These are phyloP conservation scores for Brassica nigra DNA, from an alignment of 345 rosid species.

Conservation along the genomic window DNA sequence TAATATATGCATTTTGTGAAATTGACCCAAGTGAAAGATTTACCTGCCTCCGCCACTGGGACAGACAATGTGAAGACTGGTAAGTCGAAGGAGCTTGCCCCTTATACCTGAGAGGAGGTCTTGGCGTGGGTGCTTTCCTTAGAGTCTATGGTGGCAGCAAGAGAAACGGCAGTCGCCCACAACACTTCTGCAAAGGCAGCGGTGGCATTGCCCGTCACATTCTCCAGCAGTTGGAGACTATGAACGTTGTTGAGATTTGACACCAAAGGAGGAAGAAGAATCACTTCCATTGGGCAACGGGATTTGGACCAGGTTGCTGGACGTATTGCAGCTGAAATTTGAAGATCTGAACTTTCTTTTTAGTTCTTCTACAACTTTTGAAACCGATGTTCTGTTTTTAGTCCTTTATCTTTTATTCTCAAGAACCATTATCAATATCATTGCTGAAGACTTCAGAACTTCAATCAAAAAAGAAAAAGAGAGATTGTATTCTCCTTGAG, in stretches of 20 bases:
- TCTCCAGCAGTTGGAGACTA: too few species aligned
- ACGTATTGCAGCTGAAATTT: slow-evolving; percentile 55
- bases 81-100: slow-evolving; percentile 84
- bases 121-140: slow-evolving; percentile 79
- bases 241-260: slow-evolving; percentile 63
- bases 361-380: slow-evolving; percentile 26
- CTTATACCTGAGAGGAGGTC: slow-evolving; percentile 83
- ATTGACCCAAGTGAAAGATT: too few species aligned
- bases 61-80: slow-evolving; percentile 84
- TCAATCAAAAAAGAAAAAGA: too few species aligned
- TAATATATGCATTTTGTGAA: too few species aligned
- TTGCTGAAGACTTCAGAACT: slow-evolving; percentile 23
- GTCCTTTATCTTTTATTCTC: slow-evolving; percentile 15
- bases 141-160: slow-evolving; percentile 42
- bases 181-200: too few species aligned
- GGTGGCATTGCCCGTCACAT: too few species aligned
- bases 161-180: too few species aligned
- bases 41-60: too few species aligned
- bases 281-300: slow-evolving; percentile 79
- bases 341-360: slow-evolving; percentile 21
- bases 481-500: too few species aligned
- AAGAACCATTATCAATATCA: slow-evolving; percentile 7
- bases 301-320: slow-evolving; percentile 97
- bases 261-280: slow-evolving; percentile 74
- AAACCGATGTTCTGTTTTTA: slow-evolving; percentile 16